These are phyloP conservation scores for Blastocystis hominis DNA, from an alignment of 352 stramenopile species.

Conservation along the genomic window DNA sequence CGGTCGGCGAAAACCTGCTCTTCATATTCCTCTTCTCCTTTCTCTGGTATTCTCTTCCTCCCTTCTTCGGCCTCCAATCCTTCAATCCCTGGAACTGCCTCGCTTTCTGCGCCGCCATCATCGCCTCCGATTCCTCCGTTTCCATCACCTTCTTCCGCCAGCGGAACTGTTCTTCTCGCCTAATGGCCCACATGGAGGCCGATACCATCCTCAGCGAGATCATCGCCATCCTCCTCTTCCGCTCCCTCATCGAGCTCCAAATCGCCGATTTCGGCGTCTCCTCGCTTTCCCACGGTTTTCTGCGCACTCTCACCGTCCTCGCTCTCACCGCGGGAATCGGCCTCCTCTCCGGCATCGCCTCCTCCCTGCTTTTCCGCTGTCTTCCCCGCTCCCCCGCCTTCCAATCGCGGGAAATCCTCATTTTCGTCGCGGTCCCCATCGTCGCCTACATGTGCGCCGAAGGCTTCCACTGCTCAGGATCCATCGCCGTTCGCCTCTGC, in stretches of 20 bases:
- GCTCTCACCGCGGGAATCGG: background rate
- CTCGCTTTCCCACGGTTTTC: background rate
- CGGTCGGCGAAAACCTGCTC: conserved; percentile 25
- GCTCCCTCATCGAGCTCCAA: conserved; percentile 11
- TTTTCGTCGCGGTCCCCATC: conserved; percentile 12
- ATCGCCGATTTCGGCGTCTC: background rate
- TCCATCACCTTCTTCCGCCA: conserved; percentile 12
- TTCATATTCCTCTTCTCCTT: conserved; percentile 48
- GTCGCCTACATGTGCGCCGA: conserved; percentile 13
- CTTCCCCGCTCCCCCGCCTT: background rate
- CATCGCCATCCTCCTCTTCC: conserved; percentile 35
- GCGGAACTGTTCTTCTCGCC: background rate
- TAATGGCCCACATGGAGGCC: conserved; percentile 38
- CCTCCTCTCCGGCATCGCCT: background rate
- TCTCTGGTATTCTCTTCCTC: background rate
- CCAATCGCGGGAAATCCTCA: background rate
- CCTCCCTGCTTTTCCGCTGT: background rate
- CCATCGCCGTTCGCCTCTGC: conserved; percentile 41
- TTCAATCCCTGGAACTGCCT: conserved; percentile 9
- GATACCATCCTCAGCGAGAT: conserved; percentile 37
- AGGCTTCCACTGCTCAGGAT: background rate
- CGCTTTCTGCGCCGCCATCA: conserved; percentile 46
- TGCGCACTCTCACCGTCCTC: background rate
- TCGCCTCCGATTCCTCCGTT: conserved; percentile 45
- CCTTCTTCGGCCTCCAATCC: background rate